Evolutionary conservation across 2,329 filamentous ascomycete genomes (phyloP), one percentile per base, ranked within the genome.

Genomic region (Ophiostoma pallidulum): DNA sequence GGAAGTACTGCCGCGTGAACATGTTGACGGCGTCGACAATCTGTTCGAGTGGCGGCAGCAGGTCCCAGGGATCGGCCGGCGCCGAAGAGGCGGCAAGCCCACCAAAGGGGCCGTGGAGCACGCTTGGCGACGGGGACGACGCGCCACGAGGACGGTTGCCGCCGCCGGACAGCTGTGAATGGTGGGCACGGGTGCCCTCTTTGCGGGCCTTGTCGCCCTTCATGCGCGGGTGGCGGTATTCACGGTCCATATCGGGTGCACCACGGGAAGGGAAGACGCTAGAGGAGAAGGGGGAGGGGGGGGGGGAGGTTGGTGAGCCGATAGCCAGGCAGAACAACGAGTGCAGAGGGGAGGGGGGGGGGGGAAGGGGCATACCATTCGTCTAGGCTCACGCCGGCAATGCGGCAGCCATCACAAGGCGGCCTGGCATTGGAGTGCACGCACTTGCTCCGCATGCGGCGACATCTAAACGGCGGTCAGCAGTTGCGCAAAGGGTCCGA

Each of bases 1-100:
- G 76, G 53, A 78, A 78, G 57, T 76, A 80, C 54, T 77, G 68
- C 7, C 63, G 63, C 1, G 69, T 76, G 54, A 80, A 78, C 36
- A 66, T 68, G 49, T 72, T 64, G 50, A 78, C 69, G 6, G 67
- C 73, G 41, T 77, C 73, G 20, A 77, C 63, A 44, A 77, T 66
- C 37, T 73, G 68, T 2, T 64, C 58, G 14, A 75, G 56, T 2
- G 71, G 68, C 10, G 75, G 74, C 13, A 78, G 61, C 4, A 67
- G 60, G 9, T 71, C 67, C 74, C 74, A 77, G 28, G 70, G 66
- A 41, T 75, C 65, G 8, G 54, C 52, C 37, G 58, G 55, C 14
- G 52, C 45, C 16, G 49, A 10, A 10, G 24, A 10, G 24, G 24
- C 54, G 57, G 45, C 29, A 14, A 22, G n/a, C 32, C 41, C n/a